phyloP scores from a whole-genome alignment of 306 rosid species.

The Prunus padus region DNA sequence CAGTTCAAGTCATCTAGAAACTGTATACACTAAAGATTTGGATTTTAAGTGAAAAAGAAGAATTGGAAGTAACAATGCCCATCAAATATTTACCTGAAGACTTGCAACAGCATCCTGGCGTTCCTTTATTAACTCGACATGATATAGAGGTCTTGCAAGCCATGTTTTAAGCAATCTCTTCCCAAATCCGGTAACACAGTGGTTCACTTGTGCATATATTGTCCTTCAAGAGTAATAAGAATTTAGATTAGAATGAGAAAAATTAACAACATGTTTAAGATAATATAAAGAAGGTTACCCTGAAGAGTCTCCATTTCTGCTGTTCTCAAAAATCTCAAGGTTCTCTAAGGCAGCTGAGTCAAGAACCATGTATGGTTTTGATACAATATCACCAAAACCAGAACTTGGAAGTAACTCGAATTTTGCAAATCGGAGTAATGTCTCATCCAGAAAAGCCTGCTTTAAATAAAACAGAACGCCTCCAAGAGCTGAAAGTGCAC shows the following conservation, averaged over 20 bases:
- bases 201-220: slow-evolving; percentile 78
- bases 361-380: slow-evolving; percentile 90
- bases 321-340: slow-evolving; percentile 92
- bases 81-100: slow-evolving; percentile 56
- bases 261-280: slow-evolving; percentile 1
- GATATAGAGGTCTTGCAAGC: slow-evolving; percentile 92
- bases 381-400: slow-evolving; percentile 50
- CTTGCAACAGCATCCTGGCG: slow-evolving; percentile 83
- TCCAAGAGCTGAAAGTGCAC: slow-evolving; percentile 96
- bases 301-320: slow-evolving; percentile 78
- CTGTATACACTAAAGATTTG: not conserved
- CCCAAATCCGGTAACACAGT: slow-evolving; percentile 93
- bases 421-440: slow-evolving; percentile 79
- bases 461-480: slow-evolving; percentile 87
- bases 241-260: slow-evolving; percentile 18
- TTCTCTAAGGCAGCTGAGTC: slow-evolving; percentile 92
- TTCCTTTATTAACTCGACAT: slow-evolving; percentile 62
- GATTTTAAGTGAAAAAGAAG: not conserved
- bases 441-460: slow-evolving; percentile 86
- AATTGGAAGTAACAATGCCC: slow-evolving; percentile 14
- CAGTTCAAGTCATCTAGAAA: slow-evolving; percentile 1
- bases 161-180: slow-evolving; percentile 87
- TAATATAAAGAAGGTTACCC: slow-evolving; percentile 58
- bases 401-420: slow-evolving; percentile 80
- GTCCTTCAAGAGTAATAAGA: slow-evolving; percentile 56